A percentile compares a stretch with the other conserved stretches of the same genome.
Conservation (phyloP, 768 basidiomycete genomes). For the Panus rudis region DNA sequence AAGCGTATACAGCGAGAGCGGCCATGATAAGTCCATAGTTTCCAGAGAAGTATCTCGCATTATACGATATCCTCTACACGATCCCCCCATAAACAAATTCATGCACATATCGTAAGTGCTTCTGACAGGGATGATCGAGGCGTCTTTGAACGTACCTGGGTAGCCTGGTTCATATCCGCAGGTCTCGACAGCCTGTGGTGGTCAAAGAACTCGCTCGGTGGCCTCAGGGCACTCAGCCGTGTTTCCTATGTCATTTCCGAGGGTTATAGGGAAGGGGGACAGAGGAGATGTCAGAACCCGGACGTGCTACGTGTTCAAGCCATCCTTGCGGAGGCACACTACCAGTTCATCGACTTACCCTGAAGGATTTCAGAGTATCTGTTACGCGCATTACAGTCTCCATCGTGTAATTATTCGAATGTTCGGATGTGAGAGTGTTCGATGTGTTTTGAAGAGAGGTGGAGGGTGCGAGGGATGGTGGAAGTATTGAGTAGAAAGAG, state of each 20-base stretch:
- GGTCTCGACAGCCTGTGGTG: slow-evolving; percentile 77
- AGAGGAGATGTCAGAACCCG: slow-evolving; percentile 2
- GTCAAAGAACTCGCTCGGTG: slow-evolving; percentile 78
- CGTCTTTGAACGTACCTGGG: slow-evolving; percentile 52
- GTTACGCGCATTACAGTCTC: slow-evolving; percentile 58
- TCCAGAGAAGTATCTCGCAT: slow-evolving; percentile 86
- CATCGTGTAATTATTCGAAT: slow-evolving; percentile 34
- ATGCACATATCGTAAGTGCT: background rate
- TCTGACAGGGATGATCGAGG: background rate
- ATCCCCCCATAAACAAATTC: background rate
- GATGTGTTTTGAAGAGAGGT: slow-evolving; percentile 3
- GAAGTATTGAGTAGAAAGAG: slow-evolving; percentile 3
- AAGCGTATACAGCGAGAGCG: slow-evolving; percentile 75
- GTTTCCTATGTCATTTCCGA: slow-evolving; percentile 49
- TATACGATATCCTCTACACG: slow-evolving; percentile 83
- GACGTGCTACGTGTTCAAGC: background rate
- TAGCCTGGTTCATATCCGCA: slow-evolving; percentile 72
- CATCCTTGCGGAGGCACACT: background rate
- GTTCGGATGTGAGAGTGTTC: background rate
- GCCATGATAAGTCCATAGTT: slow-evolving; percentile 84
- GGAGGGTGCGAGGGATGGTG: slow-evolving; percentile 4
- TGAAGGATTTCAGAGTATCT: slow-evolving; percentile 63
- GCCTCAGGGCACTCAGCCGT: slow-evolving; percentile 65
- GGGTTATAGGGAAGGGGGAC: slow-evolving; percentile 1
- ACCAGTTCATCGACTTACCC: slow-evolving; percentile 37